Evolutionary conservation across 495 filamentous ascomycete genomes (phyloP), one percentile per base, ranked within the genome.

Genomic region (Hypomontagnella monticulosa): DNA sequence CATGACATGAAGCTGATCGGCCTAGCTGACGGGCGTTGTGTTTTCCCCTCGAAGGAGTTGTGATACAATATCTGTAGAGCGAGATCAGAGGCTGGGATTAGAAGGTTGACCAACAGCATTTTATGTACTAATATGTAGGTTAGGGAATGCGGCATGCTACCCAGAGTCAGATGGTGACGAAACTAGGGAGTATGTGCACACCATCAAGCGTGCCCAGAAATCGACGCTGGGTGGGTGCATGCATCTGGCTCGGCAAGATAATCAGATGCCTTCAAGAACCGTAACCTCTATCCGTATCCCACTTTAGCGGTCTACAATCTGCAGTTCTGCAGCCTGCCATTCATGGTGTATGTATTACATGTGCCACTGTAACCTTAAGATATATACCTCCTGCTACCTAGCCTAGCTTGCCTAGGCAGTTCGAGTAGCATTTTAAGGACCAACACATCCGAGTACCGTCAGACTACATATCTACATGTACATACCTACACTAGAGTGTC

Each of bases 91-190:
- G 34, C 59, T 63, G 33, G 43, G 59, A 68, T 68, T 63, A 48
- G 59, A 59, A 61, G 33, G 41, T 54, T 63, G 30, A 5, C 44
- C 51, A 57, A 16, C 32, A 38, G 9, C 48, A 23, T 52, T 43
- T 49, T 15, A 32, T 5, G 44, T 14, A 50, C 12, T 19, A 43
- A 54, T 44, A 56, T 30, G n/a, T 50, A 64, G 37, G 19, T 60
- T 55, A 12, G 43, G 51, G 41, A 38, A 27, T 27, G 36, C 42
- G 46, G 54, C 58, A 63, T 68, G 43, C 59, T 63, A 63, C 65
- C 48, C 23, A 43, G 18, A 63, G 65, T 68, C 65, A 68, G 59
- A 68, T 68, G 59, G 65, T 68, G 65, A 68, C 65, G 65, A 68
- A 53, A 68, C 34, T 9, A 59, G 38, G 59, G 59, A 55, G 59